Conservation (phyloP, 225 moss, liverwort and hornwort species). For the Sphagnum tenellum region DNA sequence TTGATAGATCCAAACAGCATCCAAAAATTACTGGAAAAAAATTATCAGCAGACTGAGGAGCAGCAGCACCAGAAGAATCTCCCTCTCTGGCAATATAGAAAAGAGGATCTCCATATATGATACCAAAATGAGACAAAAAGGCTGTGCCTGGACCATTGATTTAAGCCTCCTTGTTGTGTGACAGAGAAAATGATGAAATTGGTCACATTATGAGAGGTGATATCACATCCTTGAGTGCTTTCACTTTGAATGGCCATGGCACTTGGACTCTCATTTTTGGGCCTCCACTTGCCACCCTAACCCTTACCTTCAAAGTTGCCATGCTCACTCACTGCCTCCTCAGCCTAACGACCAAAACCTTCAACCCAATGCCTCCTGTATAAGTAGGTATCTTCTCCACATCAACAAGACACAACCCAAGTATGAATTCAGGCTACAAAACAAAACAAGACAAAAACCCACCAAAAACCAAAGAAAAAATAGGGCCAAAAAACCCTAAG, state of each 20-base stretch:
- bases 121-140: slow-evolving; percentile 59
- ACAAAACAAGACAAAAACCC: no score
- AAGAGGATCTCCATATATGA: slow-evolving; percentile 72
- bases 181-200: slow-evolving; percentile 41
- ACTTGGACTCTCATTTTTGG: slow-evolving; percentile 59
- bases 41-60: no score
- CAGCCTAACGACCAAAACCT: no score
- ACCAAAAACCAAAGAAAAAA: no score
- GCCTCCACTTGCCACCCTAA: slow-evolving; percentile 70
- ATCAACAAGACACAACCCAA: no score
- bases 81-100: slow-evolving; percentile 46
- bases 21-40: no score
- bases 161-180: slow-evolving; percentile 70
- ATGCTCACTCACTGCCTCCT: slow-evolving; percentile 7
- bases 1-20: no score
- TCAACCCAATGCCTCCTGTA: no score
- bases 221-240: slow-evolving; percentile 59
- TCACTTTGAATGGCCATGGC: slow-evolving; percentile 43
- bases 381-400: no score
- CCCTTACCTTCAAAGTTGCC: slow-evolving; percentile 69
- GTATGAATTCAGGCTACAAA: no score
- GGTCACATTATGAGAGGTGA: slow-evolving; percentile 35
- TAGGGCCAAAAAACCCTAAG: no score
- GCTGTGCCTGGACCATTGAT: slow-evolving; percentile 50
- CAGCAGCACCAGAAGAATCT: not conserved